phyloP scores from a whole-genome alignment of 495 filamentous ascomycete genomes.

The Daldinia loculata region DNA sequence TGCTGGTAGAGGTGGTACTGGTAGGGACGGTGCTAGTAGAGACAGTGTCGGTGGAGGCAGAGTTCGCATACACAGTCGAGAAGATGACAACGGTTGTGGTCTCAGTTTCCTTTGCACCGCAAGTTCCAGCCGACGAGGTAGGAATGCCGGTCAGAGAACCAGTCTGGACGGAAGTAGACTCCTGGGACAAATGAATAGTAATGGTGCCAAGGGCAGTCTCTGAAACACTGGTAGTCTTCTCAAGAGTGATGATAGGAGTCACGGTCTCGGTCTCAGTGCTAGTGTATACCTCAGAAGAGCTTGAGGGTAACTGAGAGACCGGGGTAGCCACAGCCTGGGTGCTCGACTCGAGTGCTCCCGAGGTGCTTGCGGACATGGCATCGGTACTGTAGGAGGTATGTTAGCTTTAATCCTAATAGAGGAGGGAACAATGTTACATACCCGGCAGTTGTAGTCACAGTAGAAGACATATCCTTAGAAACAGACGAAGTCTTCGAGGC shows the following conservation, averaged over 20 bases:
- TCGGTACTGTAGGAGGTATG: slow-evolving; percentile 9
- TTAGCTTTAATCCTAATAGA: slow-evolving; percentile 15
- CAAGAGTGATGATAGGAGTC: slow-evolving; percentile 22
- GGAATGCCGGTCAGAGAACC: slow-evolving; percentile 7
- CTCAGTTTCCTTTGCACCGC: slow-evolving; percentile 18
- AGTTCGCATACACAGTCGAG: slow-evolving; percentile 32
- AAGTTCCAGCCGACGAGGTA: slow-evolving; percentile 8
- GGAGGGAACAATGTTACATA: slow-evolving; percentile 17
- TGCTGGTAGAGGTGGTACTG: background rate
- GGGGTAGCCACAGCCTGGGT: background rate
- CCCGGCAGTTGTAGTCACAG: slow-evolving; percentile 15
- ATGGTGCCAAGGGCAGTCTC: slow-evolving; percentile 3
- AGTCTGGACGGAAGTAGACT: background rate
- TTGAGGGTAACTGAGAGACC: background rate
- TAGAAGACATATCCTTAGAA: background rate
- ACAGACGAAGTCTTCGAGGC: slow-evolving; percentile 1
- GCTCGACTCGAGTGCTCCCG: background rate
- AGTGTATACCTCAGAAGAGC: slow-evolving; percentile 13
- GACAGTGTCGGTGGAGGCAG: background rate
- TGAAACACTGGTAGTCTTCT: slow-evolving; percentile 18
- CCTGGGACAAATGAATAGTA: slow-evolving; percentile 12
- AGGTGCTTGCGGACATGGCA: slow-evolving; percentile 7
- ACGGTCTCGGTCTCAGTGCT: slow-evolving; percentile 28
- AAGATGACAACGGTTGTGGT: slow-evolving; percentile 30
- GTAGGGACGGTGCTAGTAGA: background rate